Evolutionary conservation across 805 yeast species (phyloP), one percentile per base, ranked within the genome.

Genomic region (Babjeviella inositovora): DNA sequence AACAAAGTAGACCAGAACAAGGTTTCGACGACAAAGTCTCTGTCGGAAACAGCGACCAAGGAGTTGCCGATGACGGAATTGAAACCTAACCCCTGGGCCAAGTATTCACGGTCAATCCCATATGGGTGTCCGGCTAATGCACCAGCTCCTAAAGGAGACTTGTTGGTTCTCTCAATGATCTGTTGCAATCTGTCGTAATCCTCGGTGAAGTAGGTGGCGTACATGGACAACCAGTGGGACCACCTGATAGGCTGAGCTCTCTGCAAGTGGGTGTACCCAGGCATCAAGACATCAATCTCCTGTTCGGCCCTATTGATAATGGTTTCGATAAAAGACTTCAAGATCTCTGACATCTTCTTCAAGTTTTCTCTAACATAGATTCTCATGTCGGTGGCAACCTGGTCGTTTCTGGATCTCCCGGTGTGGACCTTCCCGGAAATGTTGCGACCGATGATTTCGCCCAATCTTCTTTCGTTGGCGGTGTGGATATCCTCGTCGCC

Each of bases 201-300:
- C 43, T 84, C 84, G 7, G 85, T 68, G 50, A 90, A 75, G 45
- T 85, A 90, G 2, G 98, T 87, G 18, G 95, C 96, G 42, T 90
- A 87, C 45, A 82, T 72, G 35, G 87, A 70, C 34, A 90, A 60
- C 95, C 96, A 87, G 47, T 90, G 99, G 1, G 96, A 62, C 99
- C 99, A 90, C 54, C 99, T 70, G 42, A 90, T 90, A n/a, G 99
- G 99, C 53, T 85, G 99, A 2, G 97, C 97, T 47, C 94, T 77
- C 61, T 90, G 98, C 45, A 90, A 59, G 55, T 90, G 99, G 8
- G 99, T 90, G 57, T 90, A 90, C 20, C 99, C 99, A 7, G 99
- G 99, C 97, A 90, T 90, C 43, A 90, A 62, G 11, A 76, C 77
- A 37, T 77, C 93, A 29, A 90, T 79, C 53, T 90, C 99, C 16